Evolutionary conservation across 768 basidiomycete genomes (phyloP).

Genomic region (Boletus rubroflammeus): DNA sequence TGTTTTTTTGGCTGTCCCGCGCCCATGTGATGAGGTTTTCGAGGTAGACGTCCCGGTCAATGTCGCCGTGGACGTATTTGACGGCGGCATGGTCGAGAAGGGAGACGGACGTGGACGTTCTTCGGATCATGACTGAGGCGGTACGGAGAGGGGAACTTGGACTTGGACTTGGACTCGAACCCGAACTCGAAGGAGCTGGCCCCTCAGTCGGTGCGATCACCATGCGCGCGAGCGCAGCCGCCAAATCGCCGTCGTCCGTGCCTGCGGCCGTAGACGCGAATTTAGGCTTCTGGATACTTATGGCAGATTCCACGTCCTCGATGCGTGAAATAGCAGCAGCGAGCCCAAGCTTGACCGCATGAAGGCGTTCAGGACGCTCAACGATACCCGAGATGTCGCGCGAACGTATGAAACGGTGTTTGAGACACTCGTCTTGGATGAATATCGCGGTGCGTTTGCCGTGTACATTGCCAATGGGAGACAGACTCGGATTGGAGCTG

Average conservation of each 20-base stretch:
- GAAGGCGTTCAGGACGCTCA: conserved; percentile 88
- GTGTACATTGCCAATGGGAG: not conserved
- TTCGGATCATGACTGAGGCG: conserved; percentile 43
- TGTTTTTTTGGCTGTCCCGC: conserved; percentile 55
- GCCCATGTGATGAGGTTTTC: conserved; percentile 64
- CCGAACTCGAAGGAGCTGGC: not conserved
- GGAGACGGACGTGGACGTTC: conserved; percentile 38
- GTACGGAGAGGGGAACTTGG: conserved; percentile 30
- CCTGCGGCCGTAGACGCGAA: conserved; percentile 4
- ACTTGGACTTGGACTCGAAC: conserved; percentile 38
- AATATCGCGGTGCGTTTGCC: conserved; percentile 32
- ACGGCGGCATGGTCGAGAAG: conserved; percentile 60
- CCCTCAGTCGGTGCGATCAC: conserved; percentile 28
- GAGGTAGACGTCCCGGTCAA: conserved; percentile 59
- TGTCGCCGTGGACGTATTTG: conserved; percentile 70
- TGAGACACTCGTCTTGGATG: conserved; percentile 69
- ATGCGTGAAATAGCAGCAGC: conserved; percentile 75
- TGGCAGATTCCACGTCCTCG: conserved; percentile 35
- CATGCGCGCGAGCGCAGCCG: conserved; percentile 44
- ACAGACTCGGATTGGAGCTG: not conserved
- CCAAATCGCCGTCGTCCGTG: conserved; percentile 45
- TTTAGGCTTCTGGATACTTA: not conserved
- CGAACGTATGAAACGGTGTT: conserved; percentile 16
- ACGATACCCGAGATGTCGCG: conserved; percentile 58
- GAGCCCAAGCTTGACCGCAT: conserved; percentile 79